Percentiles rank a stretch among this genome's conserved stretches.
These are phyloP conservation scores for Diaporthe destruens DNA, from an alignment of 2,329 filamentous ascomycete genomes.

Conservation along the genomic window DNA sequence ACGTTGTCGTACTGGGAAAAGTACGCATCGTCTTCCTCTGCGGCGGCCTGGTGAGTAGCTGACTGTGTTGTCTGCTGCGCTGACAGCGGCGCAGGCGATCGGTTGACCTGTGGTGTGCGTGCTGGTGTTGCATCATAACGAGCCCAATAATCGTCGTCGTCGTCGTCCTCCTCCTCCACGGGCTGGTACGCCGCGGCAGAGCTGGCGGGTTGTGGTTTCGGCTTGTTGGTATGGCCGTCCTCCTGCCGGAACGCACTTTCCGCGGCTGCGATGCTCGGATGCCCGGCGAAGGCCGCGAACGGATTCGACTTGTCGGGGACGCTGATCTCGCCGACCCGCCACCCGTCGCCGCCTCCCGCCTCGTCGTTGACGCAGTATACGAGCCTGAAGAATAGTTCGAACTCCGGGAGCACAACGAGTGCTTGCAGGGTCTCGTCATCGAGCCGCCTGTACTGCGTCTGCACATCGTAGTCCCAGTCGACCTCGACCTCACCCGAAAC, in stretches of 20 bases:
- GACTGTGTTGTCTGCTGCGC: constrained; percentile 46
- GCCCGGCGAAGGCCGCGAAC: constrained; percentile 66
- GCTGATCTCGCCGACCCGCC: constrained; percentile 79
- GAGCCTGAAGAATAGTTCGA: constrained; percentile 72
- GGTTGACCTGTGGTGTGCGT: constrained; percentile 71
- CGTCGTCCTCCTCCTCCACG: constrained; percentile 69
- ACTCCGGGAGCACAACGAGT: constrained; percentile 70
- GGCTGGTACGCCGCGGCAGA: constrained; percentile 40
- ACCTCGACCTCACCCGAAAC: constrained; percentile 84
- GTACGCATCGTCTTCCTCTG: constrained; percentile 75
- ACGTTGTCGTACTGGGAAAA: constrained; percentile 82
- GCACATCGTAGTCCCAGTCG: constrained; percentile 74
- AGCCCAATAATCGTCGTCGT: constrained; percentile 84
- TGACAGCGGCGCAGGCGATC: constrained; percentile 70
- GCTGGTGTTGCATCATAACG: constrained; percentile 80
- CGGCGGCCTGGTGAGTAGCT: constrained; percentile 47
- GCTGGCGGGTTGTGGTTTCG: constrained; percentile 39
- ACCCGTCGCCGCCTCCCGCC: constrained; percentile 72
- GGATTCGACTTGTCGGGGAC: constrained; percentile 69
- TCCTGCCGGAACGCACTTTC: constrained; percentile 65
- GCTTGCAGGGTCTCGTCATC: constrained; percentile 82
- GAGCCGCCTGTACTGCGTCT: constrained; percentile 74
- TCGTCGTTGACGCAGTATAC: constrained; percentile 78
- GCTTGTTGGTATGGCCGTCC: constrained; percentile 45
- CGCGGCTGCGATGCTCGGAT: constrained; percentile 68